phyloP scores from a whole-genome alignment of 1,284 basidiomycete species.

The Puccinia coronata region DNA sequence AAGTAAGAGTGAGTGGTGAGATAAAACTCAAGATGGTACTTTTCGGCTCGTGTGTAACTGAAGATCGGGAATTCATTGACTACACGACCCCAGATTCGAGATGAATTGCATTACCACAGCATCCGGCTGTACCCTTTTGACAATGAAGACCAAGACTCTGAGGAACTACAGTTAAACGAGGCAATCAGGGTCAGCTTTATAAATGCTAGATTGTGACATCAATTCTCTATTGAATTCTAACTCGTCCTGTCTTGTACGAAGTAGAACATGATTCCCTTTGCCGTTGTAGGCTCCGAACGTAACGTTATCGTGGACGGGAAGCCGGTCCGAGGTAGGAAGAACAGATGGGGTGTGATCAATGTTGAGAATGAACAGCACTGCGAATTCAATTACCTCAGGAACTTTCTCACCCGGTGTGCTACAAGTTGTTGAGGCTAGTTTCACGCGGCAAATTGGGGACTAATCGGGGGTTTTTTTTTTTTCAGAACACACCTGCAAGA shows the following conservation, averaged over 20 bases:
- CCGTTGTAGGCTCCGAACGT: constrained; percentile 91
- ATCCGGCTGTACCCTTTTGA: constrained; percentile 97
- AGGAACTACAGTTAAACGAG: constrained; percentile 84
- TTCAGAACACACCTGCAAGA: constrained; percentile 91
- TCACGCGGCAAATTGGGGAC: neutral
- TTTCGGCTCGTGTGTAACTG: neutral
- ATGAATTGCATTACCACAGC: constrained; percentile 87
- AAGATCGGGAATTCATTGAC: neutral
- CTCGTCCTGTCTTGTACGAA: neutral
- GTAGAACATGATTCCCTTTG: constrained; percentile 91
- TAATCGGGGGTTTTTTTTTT: constrained; percentile 19
- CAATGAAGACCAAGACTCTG: constrained; percentile 87
- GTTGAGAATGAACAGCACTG: constrained; percentile 96
- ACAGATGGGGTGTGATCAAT: constrained; percentile 96
- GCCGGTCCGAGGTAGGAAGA: constrained; percentile 90
- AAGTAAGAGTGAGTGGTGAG: constrained; percentile 69
- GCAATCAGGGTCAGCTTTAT: constrained; percentile 72
- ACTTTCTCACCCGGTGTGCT: constrained; percentile 83
- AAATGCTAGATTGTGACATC: neutral
- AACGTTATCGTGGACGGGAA: constrained; percentile 94
- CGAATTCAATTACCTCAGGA: constrained; percentile 95
- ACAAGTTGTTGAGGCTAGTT: neutral
- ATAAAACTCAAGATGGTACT: neutral
- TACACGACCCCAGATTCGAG: constrained; percentile 71
- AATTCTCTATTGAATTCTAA: constrained; percentile 14